phyloP scores from a whole-genome alignment of 257 asterid species.

The Nicotiana undulata region DNA sequence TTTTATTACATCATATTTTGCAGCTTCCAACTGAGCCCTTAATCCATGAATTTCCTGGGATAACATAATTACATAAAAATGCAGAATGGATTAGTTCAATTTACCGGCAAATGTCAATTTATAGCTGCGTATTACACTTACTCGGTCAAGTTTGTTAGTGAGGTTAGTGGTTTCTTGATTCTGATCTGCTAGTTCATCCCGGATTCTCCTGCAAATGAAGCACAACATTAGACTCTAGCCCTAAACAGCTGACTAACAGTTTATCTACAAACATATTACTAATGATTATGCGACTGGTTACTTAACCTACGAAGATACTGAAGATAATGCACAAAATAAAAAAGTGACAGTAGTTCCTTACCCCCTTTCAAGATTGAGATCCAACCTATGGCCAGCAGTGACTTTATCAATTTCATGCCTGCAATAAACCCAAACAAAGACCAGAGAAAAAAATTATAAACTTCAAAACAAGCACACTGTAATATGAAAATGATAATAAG shows the following conservation, averaged over 20 bases:
- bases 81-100: neutral
- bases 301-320: neutral
- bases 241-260: neutral
- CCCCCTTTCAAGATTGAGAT: conserved; percentile 94
- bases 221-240: neutral
- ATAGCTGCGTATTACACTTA: conserved; percentile 25
- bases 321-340: conserved; percentile 6
- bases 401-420: conserved; percentile 95
- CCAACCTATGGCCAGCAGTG: conserved; percentile 93
- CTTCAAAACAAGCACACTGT: conserved; percentile 1
- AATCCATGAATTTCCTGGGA: conserved; percentile 76
- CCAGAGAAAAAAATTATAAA: neutral
- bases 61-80: neutral
- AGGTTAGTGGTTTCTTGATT: conserved; percentile 84
- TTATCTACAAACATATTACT: neutral
- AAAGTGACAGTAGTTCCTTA: conserved; percentile 16
- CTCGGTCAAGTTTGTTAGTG: conserved; percentile 86
- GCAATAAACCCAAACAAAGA: conserved; percentile 16
- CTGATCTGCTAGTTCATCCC: conserved; percentile 79
- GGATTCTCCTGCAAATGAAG: conserved; percentile 66
- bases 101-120: neutral
- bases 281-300: neutral
- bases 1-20: conserved; percentile 88
- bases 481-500: neutral
- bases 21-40: conserved; percentile 86